phyloP scores from a whole-genome alignment of 148 eudicot genomes.

The Pharnaceum exiguum region DNA sequence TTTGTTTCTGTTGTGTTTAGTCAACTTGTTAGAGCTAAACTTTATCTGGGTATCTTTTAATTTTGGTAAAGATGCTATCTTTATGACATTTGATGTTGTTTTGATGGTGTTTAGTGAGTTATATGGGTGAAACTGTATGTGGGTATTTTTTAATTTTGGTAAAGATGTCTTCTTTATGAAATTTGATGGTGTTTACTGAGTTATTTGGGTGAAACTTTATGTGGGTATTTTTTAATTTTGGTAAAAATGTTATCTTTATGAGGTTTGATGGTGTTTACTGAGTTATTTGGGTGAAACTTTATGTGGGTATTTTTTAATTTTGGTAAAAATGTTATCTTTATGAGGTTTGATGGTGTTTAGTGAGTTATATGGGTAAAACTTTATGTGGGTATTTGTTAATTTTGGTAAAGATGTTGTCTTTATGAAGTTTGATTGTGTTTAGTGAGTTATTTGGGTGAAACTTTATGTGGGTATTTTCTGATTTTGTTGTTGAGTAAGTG shows the following conservation, averaged over 20 bases:
- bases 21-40: background rate
- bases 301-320: background rate
- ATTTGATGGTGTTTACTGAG: background rate
- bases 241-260: background rate
- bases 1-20: background rate
- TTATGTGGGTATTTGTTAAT: background rate
- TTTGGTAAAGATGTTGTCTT: constrained; percentile 1
- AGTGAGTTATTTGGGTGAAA: constrained; percentile 5
- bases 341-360: background rate
- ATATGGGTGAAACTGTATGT: background rate
- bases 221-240: background rate
- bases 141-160: background rate
- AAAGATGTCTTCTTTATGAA: constrained; percentile 1
- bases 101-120: background rate
- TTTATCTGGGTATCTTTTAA: background rate
- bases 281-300: background rate
- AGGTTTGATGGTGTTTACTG: background rate
- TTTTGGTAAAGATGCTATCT: background rate
- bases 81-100: too few relatives aligned
- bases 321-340: background rate
- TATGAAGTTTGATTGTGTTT: background rate
- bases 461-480: background rate
- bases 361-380: background rate
- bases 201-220: constrained; percentile 5
- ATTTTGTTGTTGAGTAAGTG: too few relatives aligned